Evolutionary conservation across 2,329 filamentous ascomycete species (phyloP).

Genomic region (Claviceps sp.): DNA sequence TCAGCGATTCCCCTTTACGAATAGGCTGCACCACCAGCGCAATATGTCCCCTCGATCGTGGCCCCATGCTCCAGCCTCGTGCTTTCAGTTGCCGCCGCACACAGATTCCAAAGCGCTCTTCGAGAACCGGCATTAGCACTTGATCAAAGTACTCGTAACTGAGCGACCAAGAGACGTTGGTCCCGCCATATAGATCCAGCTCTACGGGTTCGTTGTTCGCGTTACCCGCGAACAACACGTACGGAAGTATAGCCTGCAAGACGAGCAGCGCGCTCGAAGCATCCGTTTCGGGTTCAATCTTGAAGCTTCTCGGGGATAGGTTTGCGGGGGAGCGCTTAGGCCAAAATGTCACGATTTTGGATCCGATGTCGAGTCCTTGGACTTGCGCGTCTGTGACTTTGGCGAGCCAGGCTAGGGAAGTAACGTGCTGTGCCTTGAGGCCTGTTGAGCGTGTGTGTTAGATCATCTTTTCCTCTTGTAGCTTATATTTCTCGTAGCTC

Average conservation of each 20-base stretch:
- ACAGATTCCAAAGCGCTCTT: slow-evolving; percentile 33
- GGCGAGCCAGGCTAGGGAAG: slow-evolving; percentile 41
- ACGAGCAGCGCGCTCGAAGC: slow-evolving; percentile 44
- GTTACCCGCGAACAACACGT: slow-evolving; percentile 40
- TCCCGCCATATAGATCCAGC: slow-evolving; percentile 42
- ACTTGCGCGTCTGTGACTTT: slow-evolving; percentile 36
- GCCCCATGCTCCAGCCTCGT: slow-evolving; percentile 39
- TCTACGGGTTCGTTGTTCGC: slow-evolving; percentile 29
- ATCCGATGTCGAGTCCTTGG: slow-evolving; percentile 37
- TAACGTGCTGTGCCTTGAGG: slow-evolving; percentile 47
- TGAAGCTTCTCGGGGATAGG: slow-evolving; percentile 29
- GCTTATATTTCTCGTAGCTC: background rate
- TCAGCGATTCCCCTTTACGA: slow-evolving; percentile 22
- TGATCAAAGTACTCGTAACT: slow-evolving; percentile 52
- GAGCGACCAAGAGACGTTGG: slow-evolving; percentile 42
- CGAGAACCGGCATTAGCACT: slow-evolving; percentile 41
- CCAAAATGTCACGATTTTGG: slow-evolving; percentile 33
- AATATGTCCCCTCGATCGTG: slow-evolving; percentile 26
- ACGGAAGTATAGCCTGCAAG: slow-evolving; percentile 47
- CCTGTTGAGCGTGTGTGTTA: slow-evolving; percentile 23
- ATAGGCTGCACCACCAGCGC: slow-evolving; percentile 27
- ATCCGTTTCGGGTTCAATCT: slow-evolving; percentile 33
- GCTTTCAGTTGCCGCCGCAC: slow-evolving; percentile 30
- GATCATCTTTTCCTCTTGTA: background rate
- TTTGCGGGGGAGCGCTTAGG: slow-evolving; percentile 26